phyloP scores from a whole-genome alignment of 257 asterid species.

The Scutellaria baicalensis region DNA sequence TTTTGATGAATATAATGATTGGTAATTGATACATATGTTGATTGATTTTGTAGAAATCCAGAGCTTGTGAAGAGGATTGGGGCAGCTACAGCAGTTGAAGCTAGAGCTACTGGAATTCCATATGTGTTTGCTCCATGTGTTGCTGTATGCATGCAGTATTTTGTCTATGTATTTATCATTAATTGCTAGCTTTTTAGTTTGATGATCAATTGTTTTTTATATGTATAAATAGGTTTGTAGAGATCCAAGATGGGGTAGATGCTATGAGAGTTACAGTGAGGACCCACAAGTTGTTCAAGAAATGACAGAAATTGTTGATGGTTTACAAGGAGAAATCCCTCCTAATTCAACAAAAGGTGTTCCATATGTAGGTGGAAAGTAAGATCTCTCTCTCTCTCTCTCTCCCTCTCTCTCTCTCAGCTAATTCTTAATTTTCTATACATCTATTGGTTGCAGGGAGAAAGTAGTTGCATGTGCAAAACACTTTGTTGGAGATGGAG shows the following conservation, averaged over 20 bases:
- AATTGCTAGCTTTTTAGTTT: no score
- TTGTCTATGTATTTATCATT: no score
- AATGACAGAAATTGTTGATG: conserved; percentile 45
- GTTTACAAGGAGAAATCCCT: conserved; percentile 56
- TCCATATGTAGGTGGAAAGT: conserved; percentile 50
- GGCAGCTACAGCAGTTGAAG: conserved; percentile 50
- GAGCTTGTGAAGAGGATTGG: conserved; percentile 39
- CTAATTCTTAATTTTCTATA: not conserved
- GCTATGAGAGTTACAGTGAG: conserved; percentile 55
- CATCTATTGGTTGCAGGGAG: conserved; percentile 16
- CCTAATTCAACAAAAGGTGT: conserved; percentile 18
- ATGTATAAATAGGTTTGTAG: conserved; percentile 22
- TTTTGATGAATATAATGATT: no score
- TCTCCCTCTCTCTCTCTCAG: not conserved
- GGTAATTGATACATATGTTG: no score
- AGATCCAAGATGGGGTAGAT: conserved; percentile 70
- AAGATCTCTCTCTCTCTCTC: not conserved
- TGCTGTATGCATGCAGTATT: not conserved
- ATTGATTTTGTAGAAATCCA: no score
- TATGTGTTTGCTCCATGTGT: conserved; percentile 48
- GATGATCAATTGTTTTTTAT: no score
- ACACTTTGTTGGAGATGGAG: conserved; percentile 50
- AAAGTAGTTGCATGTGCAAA: conserved; percentile 40
- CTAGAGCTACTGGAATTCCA: conserved; percentile 47
- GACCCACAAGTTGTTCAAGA: conserved; percentile 40